Evolutionary conservation across 176 grass and related monocot genomes (phyloP).

Genomic region (Aechmea fasciata): DNA sequence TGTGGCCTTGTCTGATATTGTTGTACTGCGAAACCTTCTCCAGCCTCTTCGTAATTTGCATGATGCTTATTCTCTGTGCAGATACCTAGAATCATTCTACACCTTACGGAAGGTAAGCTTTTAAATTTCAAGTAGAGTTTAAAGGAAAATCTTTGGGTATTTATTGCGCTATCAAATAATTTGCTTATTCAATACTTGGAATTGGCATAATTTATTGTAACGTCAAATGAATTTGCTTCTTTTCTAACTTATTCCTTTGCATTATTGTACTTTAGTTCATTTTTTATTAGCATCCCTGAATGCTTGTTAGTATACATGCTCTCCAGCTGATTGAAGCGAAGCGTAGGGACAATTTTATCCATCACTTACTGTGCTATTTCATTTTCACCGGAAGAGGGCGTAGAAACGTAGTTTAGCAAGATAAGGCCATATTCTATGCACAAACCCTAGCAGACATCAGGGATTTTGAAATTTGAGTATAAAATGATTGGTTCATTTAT

Average conservation of each 20-base stretch:
- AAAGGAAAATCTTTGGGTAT: too few relatives aligned
- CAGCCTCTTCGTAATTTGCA: slow-evolving; percentile 81
- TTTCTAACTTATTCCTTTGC: background rate
- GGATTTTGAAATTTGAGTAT: too few relatives aligned
- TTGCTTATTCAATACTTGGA: background rate
- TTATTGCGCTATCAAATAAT: too few relatives aligned
- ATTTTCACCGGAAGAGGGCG: too few relatives aligned
- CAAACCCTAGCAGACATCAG: too few relatives aligned
- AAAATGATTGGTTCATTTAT: too few relatives aligned
- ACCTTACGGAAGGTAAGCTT: slow-evolving; percentile 73
- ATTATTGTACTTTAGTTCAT: background rate
- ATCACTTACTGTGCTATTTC: background rate
- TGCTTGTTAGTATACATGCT: too few relatives aligned
- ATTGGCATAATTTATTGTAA: background rate
- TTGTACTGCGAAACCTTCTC: slow-evolving; percentile 72
- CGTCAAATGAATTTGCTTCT: too few relatives aligned
- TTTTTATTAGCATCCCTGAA: background rate
- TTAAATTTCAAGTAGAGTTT: too few relatives aligned
- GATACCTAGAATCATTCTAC: slow-evolving; percentile 94
- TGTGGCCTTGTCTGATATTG: slow-evolving; percentile 88
- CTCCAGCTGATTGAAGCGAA: too few relatives aligned
- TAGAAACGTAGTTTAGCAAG: too few relatives aligned
- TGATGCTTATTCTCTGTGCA: slow-evolving; percentile 69
- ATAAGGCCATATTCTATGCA: background rate
- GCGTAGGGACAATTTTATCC: too few relatives aligned